Evolutionary conservation across 331 rosid species (phyloP), one percentile per base, ranked within the genome.

Genomic region (Arachis monticola): DNA sequence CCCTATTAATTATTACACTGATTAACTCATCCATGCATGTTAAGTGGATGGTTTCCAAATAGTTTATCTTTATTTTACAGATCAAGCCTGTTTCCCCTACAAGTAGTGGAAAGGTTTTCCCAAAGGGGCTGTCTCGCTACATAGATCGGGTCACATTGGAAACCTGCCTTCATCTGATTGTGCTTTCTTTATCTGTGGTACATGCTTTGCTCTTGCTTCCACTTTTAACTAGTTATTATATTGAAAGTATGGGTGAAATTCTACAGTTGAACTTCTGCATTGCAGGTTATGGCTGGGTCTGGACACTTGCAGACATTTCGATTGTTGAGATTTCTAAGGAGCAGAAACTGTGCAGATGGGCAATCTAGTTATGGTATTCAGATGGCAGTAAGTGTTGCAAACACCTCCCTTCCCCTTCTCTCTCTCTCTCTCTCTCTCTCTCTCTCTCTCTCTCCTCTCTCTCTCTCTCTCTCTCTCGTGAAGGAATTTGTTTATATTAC

Each of bases 271-370:
- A 80, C 70, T 77, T 84, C 56, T 75, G 74, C 67, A 50, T 72
- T 42, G 56, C 88, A 94, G 99, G 95, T 94, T 72, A 92, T 94
- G 97, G 99, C 99, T 79, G 99, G 99, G 74, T 92, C 99, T 77
- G 99, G 99, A 79, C 96, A 92, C 88, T 80, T 94, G 82, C 92
- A 92, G 72, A 94, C 96, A 59, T 90, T 94, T 72, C 91, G 87
- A 52, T 76, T 94, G 58, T 80, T 94, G 86, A 90, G 96, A 86
- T 94, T 94, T 77, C 85, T 94, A 59, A 87, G 99, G 72, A 88
- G 90, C 84, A 90, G 99, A 82, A 92, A 88, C 83, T 90, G 96
- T 78, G 86, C 85, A n/a, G 99, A 94, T 74, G 99, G 93, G 52
- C 99, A 94, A 61, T 89, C 91, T 50, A 94, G 87, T 85, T 92